These are phyloP conservation scores for Dactylellina leptospora DNA, from an alignment of 2,329 filamentous ascomycete genomes.

Conservation along the genomic window DNA sequence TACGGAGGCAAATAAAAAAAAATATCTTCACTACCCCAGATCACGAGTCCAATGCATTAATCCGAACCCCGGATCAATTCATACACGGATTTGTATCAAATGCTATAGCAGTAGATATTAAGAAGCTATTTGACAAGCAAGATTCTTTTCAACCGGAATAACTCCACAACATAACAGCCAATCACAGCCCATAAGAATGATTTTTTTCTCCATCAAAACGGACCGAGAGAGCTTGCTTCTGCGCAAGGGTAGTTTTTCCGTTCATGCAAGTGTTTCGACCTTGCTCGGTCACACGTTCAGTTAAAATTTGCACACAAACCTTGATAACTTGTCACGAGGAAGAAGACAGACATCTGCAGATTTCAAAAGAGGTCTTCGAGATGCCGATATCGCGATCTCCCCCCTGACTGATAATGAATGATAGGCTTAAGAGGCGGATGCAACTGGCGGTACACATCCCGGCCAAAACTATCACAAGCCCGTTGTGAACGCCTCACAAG, in stretches of 20 bases:
- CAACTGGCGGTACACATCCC: slow-evolving; percentile 7
- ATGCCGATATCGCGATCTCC: too few relatives aligned
- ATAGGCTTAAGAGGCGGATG: slow-evolving; percentile 10
- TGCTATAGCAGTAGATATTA: slow-evolving; percentile 19
- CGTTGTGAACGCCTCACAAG: slow-evolving; percentile 11
- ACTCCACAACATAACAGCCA: slow-evolving; percentile 29
- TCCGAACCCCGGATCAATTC: slow-evolving; percentile 50
- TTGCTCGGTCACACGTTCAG: neutral
- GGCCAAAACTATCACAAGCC: too few relatives aligned
- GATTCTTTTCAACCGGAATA: slow-evolving; percentile 54
- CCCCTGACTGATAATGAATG: too few relatives aligned
- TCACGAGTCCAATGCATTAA: slow-evolving; percentile 47
- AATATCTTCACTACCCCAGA: slow-evolving; percentile 43
- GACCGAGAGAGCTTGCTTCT: too few relatives aligned
- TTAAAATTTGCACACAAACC: neutral
- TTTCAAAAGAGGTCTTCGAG: too few relatives aligned
- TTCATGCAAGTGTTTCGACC: slow-evolving; percentile 27
- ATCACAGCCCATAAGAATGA: slow-evolving; percentile 20
- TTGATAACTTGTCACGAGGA: slow-evolving; percentile 20
- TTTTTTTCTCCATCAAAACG: neutral
- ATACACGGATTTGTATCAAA: slow-evolving; percentile 20
- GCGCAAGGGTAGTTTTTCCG: slow-evolving; percentile 52
- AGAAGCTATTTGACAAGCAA: slow-evolving; percentile 43
- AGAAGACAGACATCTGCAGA: neutral
- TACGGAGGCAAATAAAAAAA: slow-evolving; percentile 31